A percentile compares a stretch with the other conserved stretches of the same genome.
Conservation (phyloP, 805 yeast genomes). For the Yarrowia alimentaria region DNA sequence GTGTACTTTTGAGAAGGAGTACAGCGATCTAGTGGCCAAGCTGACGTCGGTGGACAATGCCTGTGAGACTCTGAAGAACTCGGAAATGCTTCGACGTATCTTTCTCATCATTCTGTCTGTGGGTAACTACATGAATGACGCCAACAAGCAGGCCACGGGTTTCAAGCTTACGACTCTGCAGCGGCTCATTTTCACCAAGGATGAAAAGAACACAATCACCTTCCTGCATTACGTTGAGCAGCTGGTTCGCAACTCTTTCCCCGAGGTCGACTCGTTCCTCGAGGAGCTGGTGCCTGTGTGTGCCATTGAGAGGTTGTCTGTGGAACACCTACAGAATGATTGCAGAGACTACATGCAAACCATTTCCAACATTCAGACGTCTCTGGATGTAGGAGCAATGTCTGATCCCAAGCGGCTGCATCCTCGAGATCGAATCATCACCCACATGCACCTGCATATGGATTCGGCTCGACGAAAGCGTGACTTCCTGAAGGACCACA, state of each 20-base stretch:
- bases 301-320: slow-evolving; percentile 66
- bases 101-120: slow-evolving; percentile 83
- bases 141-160: slow-evolving; percentile 88
- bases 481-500: slow-evolving; percentile 60
- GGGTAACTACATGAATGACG: slow-evolving; percentile 95
- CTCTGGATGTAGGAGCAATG: slow-evolving; percentile 78
- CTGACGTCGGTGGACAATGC: slow-evolving; percentile 73
- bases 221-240: slow-evolving; percentile 91
- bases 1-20: slow-evolving; percentile 74
- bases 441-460: slow-evolving; percentile 59
- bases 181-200: slow-evolving; percentile 85
- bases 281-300: slow-evolving; percentile 63
- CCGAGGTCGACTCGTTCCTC: slow-evolving; percentile 71
- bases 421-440: slow-evolving; percentile 73
- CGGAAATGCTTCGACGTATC: slow-evolving; percentile 66
- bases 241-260: slow-evolving; percentile 78
- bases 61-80: slow-evolving; percentile 59
- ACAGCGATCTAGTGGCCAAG: slow-evolving; percentile 64
- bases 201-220: slow-evolving; percentile 80
- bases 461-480: slow-evolving; percentile 75
- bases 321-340: slow-evolving; percentile 77
- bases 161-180: slow-evolving; percentile 88
- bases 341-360: slow-evolving; percentile 61
- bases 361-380: slow-evolving; percentile 66
- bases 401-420: slow-evolving; percentile 77